Evolutionary conservation across 176 grass and related monocot genomes (phyloP), one percentile per base, ranked within the genome.

Genomic region (Bonia amplexicaulis): DNA sequence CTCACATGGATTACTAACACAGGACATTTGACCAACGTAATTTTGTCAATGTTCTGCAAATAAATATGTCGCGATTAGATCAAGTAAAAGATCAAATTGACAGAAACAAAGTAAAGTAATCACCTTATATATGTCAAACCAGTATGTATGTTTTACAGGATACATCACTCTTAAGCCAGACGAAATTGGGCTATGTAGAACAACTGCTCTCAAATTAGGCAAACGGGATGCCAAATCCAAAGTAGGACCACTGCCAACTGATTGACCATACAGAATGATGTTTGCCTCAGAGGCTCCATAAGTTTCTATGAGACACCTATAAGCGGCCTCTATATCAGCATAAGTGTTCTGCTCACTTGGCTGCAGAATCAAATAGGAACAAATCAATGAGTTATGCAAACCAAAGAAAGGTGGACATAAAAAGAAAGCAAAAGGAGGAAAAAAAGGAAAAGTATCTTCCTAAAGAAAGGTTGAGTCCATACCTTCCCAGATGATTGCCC

Each of bases 71-170:
- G 49, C 40, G 41, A 61, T 82, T 63, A 84, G 88, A 79, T 84
- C 49, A 61, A 83, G 45, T 52, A 68, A 76, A 82, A 26, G 11
- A 69, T 37, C 13, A 62, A 37, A 85, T 17, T 41, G 6, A 54
- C 41, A 87, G 12, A 70, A 62, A 83, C 12, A 59, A 59, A 77
- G 55, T 85, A 84, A 54, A 33, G 31, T 33, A 33, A 33, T 33
- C 31, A 96, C 97, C 93, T 99, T 99, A 66, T 99, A 99, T 89
- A 99, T 99, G 84, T 99, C 97, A 76, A 99, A 99, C 97, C 97
- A 99, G 85, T 99, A 99, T 80, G 97, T 94, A 84, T 92, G 90
- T 54, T 99, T 99, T 74, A 99, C 97, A 75, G 97, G 90, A 91
- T 96, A 99, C 97, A 99, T 99, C 78, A 99, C 97, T 70, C 97